These are phyloP conservation scores for Manihot esculenta DNA, from an alignment of 441 rosid genomes.

Conservation along the genomic window DNA sequence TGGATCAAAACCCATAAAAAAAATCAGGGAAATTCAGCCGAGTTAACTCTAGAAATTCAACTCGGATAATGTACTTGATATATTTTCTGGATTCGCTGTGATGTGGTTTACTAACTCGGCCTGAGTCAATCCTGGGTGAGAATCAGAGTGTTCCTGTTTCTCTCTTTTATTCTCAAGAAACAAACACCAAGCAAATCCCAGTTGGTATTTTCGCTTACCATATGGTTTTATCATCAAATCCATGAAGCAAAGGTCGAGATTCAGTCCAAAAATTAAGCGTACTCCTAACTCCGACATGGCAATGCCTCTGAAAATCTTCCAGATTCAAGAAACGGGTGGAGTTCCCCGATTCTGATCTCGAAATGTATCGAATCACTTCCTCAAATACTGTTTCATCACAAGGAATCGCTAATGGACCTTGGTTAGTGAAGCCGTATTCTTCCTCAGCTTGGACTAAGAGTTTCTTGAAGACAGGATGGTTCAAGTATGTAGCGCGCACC, in stretches of 20 bases:
- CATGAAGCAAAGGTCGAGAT: conserved; percentile 67
- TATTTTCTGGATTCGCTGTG: too few species aligned
- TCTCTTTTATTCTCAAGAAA: not conserved
- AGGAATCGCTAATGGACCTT: conserved; percentile 78
- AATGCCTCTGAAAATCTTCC: conserved; percentile 53
- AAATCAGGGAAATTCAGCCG: conserved; percentile 18
- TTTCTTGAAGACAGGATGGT: conserved; percentile 70
- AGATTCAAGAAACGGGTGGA: conserved; percentile 40
- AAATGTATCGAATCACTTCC: conserved; percentile 60
- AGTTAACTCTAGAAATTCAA: conserved; percentile 23
- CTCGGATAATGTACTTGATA: conserved; percentile 14
- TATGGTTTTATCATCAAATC: conserved; percentile 45
- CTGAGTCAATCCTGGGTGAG: conserved; percentile 44
- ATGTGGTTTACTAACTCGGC: conserved; percentile 28
- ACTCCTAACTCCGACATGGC: conserved; percentile 44
- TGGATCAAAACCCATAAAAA: conserved; percentile 3
- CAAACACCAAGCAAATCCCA: not conserved
- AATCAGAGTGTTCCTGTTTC: conserved; percentile 19
- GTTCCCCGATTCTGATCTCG: conserved; percentile 51
- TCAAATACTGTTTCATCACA: conserved; percentile 88
- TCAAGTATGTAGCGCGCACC: conserved; percentile 80
- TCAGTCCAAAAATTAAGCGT: conserved; percentile 55
- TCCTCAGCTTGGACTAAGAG: conserved; percentile 77
- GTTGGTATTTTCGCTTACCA: conserved; percentile 31
- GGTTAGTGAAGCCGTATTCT: conserved; percentile 76